These are phyloP conservation scores for Suaeda aralocaspica DNA, from an alignment of 148 eudicot genomes.

Conservation along the genomic window DNA sequence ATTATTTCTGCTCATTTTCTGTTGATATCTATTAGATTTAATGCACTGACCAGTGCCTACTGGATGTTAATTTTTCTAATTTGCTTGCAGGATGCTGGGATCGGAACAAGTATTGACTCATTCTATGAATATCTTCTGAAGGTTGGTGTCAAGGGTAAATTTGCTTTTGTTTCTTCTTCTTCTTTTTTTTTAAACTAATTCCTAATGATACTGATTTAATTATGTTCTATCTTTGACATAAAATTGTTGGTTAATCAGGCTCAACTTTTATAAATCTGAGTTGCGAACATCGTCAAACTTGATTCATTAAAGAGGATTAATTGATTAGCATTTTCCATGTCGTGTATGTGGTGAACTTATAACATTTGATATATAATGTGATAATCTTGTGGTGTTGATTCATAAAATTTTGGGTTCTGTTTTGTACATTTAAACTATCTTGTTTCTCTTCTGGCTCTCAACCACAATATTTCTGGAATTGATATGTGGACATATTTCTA, in stretches of 20 bases:
- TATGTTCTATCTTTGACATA: neutral
- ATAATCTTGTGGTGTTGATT: too few species aligned
- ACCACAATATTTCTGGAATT: too few species aligned
- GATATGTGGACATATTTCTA: too few species aligned
- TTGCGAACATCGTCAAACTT: neutral
- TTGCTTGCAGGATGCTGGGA: constrained; percentile 88
- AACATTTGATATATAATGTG: too few species aligned
- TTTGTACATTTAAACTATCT: too few species aligned
- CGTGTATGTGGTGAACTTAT: neutral
- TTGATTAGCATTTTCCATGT: neutral
- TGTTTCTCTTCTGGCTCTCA: too few species aligned
- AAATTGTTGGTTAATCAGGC: neutral
- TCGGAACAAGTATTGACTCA: constrained; percentile 98
- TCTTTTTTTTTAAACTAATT: too few species aligned
- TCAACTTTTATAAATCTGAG: neutral
- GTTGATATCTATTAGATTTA: neutral
- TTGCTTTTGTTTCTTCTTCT: too few species aligned
- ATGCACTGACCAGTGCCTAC: neutral
- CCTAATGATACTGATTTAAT: neutral
- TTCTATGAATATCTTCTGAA: constrained; percentile 95
- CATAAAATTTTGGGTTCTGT: too few species aligned
- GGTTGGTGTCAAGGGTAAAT: constrained; percentile 42
- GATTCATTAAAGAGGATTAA: neutral
- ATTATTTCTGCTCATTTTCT: too few species aligned
- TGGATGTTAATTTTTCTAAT: constrained; percentile 17